Base-by-base conservation (phyloP, 306 rosid species). In the Sindora glabra region DNA sequence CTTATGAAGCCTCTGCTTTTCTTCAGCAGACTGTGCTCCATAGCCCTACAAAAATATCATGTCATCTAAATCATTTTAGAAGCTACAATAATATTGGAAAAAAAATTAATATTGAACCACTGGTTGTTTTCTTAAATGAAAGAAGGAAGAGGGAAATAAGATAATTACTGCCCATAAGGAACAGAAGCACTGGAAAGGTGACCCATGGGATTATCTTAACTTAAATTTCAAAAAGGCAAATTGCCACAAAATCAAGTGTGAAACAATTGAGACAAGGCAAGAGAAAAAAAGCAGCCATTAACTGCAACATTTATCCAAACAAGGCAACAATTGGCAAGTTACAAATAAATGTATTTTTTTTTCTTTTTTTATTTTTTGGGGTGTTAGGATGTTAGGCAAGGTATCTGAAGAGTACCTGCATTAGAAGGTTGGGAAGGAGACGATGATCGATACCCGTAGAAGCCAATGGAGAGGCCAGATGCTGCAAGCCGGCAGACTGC, bases 401-500 rank as follows among this genome's bases (percentile, higher is more conserved):
- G 34, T n/a, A n/a, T n/a, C 34, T 6, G 34, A 29, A 33, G 23
- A 54, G 21, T 76, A 87, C 98, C 96, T 88, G 98, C 95, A 88
- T 74, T 56, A 83, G 89, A 62, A 85, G 84, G 66, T 83, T 85
- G 49, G 96, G 96, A 44, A 89, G 95, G 53, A 86, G 86, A 9
- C 95, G 96, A 12, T 85, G 80, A 73, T 91, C 98, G 14, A 84
- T 70, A 19, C 70, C 81, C 6, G 78, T 60, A 68, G 92, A 79
- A 56, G 98, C 95, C 86, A 85, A 56, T 4, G 98, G 98, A 38
- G 96, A 88, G 80, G 98, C 98, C 88, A 92, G 95, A 86, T 92
- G 98, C 90, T 92, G 98, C 83, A 92, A 78, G 36, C 98, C 96
- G 10, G 98, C 95, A 49, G 98, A 92, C 74, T 92, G 98, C 39